Conservation (phyloP, 306 rosid species). For the Oxytropis ochrocephala region DNA sequence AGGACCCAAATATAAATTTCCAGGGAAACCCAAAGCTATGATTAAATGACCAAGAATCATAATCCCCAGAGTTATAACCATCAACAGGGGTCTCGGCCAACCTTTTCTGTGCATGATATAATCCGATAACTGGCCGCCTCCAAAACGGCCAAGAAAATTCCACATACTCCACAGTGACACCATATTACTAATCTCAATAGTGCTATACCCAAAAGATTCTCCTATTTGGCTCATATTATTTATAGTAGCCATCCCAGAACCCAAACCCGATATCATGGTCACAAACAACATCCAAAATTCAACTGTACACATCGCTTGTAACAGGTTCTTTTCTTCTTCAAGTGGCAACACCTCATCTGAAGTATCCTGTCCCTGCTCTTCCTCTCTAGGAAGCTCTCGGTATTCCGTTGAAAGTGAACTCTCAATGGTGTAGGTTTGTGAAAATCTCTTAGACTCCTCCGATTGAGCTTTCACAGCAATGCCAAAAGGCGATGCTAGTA, state of each 20-base stretch:
- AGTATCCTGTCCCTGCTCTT: conserved; percentile 12
- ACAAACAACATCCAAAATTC: conserved; percentile 77
- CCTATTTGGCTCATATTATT: conserved; percentile 91
- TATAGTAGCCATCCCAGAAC: conserved; percentile 66
- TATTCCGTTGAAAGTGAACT: conserved; percentile 28
- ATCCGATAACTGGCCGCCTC: conserved; percentile 77
- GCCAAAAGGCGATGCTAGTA: conserved; percentile 57
- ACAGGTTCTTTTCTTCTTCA: conserved; percentile 41
- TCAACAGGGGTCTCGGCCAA: conserved; percentile 69
- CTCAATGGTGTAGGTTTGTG: conserved; percentile 2
- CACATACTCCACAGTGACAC: conserved; percentile 92
- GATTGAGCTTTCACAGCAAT: conserved; percentile 51
- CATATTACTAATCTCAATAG: conserved; percentile 46
- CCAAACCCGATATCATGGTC: conserved; percentile 78
- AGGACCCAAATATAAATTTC: conserved; percentile 70
- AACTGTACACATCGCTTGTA: conserved; percentile 52
- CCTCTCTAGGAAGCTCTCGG: conserved; percentile 40
- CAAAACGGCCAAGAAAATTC: conserved; percentile 92
- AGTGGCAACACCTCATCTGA: conserved; percentile 17
- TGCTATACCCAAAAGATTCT: conserved; percentile 64
- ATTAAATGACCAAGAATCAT: conserved; percentile 59
- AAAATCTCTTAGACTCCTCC: conserved; percentile 25
- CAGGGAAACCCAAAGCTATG: conserved; percentile 63
- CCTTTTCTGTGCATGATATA: conserved; percentile 58
- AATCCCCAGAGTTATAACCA: conserved; percentile 41